These are phyloP conservation scores for Fusarium sp. DNA, from an alignment of 2,329 filamentous ascomycete species.

Conservation along the genomic window DNA sequence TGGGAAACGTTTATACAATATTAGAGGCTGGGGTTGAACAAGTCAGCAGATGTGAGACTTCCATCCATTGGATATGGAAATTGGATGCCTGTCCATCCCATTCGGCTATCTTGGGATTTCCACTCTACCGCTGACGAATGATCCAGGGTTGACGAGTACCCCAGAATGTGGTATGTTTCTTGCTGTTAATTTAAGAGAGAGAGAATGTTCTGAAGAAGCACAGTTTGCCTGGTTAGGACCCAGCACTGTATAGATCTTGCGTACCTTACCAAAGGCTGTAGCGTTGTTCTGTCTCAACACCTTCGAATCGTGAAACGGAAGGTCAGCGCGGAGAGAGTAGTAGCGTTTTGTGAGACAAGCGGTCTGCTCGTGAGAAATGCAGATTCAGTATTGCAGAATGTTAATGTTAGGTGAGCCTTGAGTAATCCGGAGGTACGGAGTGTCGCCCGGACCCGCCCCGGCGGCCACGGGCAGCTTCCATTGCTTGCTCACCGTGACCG, in stretches of 20 bases:
- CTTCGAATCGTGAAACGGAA: background rate
- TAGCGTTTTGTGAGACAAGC: background rate
- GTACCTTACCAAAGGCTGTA: background rate
- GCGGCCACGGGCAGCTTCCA: conserved; percentile 4
- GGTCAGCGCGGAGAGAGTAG: background rate
- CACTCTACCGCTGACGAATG: conserved; percentile 8
- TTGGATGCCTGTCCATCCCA: conserved; percentile 14
- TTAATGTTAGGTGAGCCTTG: background rate
- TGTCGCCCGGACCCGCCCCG: conserved; percentile 34
- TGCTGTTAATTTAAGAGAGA: background rate
- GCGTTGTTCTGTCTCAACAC: background rate
- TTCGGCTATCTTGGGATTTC: conserved; percentile 22
- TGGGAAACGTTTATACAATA: background rate
- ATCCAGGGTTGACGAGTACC: conserved; percentile 3
- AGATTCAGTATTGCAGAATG: background rate
- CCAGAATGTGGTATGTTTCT: conserved; percentile 17
- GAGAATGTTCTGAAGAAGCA: background rate
- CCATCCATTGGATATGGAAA: conserved; percentile 6
- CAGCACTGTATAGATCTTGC: conserved; percentile 15
- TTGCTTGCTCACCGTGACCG: conserved; percentile 33
- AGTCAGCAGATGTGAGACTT: conserved; percentile 19
- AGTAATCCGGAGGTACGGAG: conserved; percentile 19
- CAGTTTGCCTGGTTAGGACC: background rate
- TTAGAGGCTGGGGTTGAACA: conserved; percentile 12
- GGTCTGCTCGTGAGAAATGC: background rate